A percentile compares a stretch with the other conserved stretches of the same genome.
Conservation (phyloP, 2,329 filamentous ascomycete species). For the Aureobasidium sp. region DNA sequence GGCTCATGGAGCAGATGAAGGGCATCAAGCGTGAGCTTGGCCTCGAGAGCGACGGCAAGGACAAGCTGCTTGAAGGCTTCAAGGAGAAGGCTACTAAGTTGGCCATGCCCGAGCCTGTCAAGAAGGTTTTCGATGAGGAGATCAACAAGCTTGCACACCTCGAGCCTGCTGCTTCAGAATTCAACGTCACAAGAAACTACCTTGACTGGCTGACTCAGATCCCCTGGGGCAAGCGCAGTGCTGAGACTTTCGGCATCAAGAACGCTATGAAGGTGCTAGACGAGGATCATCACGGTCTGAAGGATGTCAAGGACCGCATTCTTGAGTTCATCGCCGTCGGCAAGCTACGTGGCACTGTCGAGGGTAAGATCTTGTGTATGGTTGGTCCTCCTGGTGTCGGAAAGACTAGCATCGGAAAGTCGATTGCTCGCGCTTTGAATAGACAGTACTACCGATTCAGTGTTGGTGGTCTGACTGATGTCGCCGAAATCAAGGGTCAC, state of each 20-base stretch:
- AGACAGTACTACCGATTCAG: conserved; percentile 98
- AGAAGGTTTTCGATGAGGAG: conserved; percentile 97
- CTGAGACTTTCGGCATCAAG: conserved; percentile 92
- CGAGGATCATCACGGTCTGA: conserved; percentile 92
- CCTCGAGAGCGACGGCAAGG: conserved; percentile 95
- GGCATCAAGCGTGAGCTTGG: conserved; percentile 92
- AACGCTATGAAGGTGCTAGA: conserved; percentile 86
- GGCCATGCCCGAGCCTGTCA: conserved; percentile 93
- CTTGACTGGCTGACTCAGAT: conserved; percentile 98
- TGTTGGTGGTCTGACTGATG: conserved; percentile 91
- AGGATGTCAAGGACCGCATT: conserved; percentile 98
- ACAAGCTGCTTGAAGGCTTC: conserved; percentile 96
- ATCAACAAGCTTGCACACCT: conserved; percentile 94
- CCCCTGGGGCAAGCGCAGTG: conserved; percentile 89
- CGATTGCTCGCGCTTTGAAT: conserved; percentile 88
- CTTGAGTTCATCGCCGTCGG: conserved; percentile 97
- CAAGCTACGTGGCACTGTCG: conserved; percentile 91
- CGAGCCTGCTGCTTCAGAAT: conserved; percentile 92
- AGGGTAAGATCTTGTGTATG: conserved; percentile 97
- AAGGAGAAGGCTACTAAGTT: conserved; percentile 89
- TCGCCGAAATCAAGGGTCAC: conserved; percentile 98
- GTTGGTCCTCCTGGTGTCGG: conserved; percentile 95
- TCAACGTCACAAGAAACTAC: conserved; percentile 97
- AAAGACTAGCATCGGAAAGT: conserved; percentile 98
- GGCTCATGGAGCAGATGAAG: conserved; percentile 99